These are phyloP conservation scores for Panicum miliaceum DNA, from an alignment of 176 grass and related monocot species.

Conservation along the genomic window DNA sequence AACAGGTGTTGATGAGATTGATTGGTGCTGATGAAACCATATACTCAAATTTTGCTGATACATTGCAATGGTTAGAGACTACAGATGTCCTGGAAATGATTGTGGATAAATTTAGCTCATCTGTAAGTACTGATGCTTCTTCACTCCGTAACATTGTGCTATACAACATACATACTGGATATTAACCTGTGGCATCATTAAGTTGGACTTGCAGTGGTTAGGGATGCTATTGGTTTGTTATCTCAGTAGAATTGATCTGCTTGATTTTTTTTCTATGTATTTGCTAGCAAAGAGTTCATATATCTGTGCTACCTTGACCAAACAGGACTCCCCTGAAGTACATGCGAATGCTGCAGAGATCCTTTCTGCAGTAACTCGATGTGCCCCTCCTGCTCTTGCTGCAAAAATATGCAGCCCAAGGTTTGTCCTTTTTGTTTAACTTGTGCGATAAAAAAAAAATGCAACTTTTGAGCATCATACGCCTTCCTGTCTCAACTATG, in stretches of 20 bases:
- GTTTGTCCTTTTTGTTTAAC: conserved; percentile 39
- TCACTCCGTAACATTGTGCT: background rate
- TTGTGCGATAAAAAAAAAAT: conserved; percentile 27
- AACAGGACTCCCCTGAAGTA: conserved; percentile 81
- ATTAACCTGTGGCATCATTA: background rate
- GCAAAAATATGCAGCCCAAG: conserved; percentile 81
- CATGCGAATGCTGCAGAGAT: conserved; percentile 90
- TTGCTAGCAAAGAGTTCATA: conserved; percentile 2
- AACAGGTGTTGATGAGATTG: conserved; percentile 83
- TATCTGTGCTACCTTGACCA: conserved; percentile 24
- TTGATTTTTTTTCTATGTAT: background rate
- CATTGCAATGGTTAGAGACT: conserved; percentile 79
- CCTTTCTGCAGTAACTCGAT: conserved; percentile 81
- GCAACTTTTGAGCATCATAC: background rate
- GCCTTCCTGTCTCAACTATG: background rate
- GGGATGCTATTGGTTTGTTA: background rate
- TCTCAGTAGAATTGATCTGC: background rate
- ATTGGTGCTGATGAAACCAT: conserved; percentile 84
- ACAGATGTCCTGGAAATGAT: conserved; percentile 81
- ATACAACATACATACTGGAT: background rate
- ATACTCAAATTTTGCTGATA: conserved; percentile 71
- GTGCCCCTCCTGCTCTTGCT: conserved; percentile 65
- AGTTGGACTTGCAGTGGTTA: background rate
- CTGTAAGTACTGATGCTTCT: conserved; percentile 52
- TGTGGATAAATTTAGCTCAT: conserved; percentile 84